Base-by-base conservation (phyloP, 2,329 filamentous ascomycete species). In the Arthrobotrys megalospora region DNA sequence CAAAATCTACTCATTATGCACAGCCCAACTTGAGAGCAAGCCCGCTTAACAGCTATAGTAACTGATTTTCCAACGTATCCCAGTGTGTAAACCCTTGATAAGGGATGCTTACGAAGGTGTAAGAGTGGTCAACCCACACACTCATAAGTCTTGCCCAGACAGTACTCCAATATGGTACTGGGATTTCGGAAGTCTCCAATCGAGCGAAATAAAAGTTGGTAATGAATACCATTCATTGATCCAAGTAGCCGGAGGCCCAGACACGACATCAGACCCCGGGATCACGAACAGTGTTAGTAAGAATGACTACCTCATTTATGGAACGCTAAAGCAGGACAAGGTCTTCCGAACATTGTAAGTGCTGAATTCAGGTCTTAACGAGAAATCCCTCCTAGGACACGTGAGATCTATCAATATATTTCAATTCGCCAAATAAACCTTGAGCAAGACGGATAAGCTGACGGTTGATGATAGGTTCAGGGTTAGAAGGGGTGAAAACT, bases 301-400 rank as follows among this genome's bases (percentile, higher is more conserved):
- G 14, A 16, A 3, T 4, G 48, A 50, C 5, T 58, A 47, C 19
- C 21, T 76, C 1, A 10, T 50, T 7, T 76, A 76, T 28, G 48
- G 12, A 6, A 58, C 14, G 1, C 1, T 65, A 24, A 50, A 41
- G 14, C 24, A 4, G 0, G 34, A 41, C 1, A 5, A 6, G 6
- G n/a, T 76, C 4, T 68, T 47, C 21, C 45, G 72, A 48, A 65
- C 47, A 3, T 48, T 63, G 72, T 76, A 76, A 43, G 72, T 68
- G 12, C 45, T 24, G 34, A 7, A 21, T 1, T 3, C 28, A 28
- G 5, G 24, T 5, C 24, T 5, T 28, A 5, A 28, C 24, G 5
- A 28, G 2, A 28, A 28, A 28, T 28, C n/a, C n/a, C n/a, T n/a
- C n/a, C n/a, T n/a, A n/a, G n/a, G n/a, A n/a, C n/a, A n/a, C n/a